These are phyloP conservation scores for Termitomyces sp. DNA, from an alignment of 768 basidiomycete genomes.

Conservation along the genomic window DNA sequence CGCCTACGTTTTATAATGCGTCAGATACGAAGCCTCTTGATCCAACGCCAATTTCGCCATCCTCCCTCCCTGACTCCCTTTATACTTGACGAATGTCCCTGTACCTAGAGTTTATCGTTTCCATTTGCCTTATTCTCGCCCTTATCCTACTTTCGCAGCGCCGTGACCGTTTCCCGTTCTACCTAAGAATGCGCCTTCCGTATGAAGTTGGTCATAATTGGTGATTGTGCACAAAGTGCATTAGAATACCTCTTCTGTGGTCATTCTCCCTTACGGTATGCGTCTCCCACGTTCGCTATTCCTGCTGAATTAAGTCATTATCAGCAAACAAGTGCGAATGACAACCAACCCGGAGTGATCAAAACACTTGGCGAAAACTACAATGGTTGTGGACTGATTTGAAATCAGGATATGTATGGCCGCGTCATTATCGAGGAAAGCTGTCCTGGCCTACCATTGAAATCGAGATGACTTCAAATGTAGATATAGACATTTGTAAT, in stretches of 20 bases:
- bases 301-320: not conserved
- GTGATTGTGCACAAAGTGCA: not conserved
- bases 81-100: not conserved
- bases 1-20: not conserved
- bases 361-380: not conserved
- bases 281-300: not conserved
- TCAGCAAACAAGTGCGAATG: not conserved
- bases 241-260: not conserved
- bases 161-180: slow-evolving; percentile 5
- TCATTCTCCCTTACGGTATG: not conserved
- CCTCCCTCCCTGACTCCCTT: not conserved
- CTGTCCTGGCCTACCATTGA: not conserved
- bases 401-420: no score
- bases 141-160: not conserved
- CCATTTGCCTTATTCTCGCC: slow-evolving; percentile 5
- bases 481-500: not conserved
- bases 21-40: not conserved
- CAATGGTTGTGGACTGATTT: not conserved
- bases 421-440: no score
- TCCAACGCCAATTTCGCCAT: not conserved
- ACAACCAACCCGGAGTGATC: not conserved
- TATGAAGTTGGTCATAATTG: slow-evolving; percentile 3
- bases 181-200: slow-evolving; percentile 12
- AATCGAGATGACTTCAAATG: not conserved
- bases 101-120: slow-evolving; percentile 1